phyloP scores from a whole-genome alignment of 2,329 filamentous ascomycete genomes.

The Diaporthe citri region DNA sequence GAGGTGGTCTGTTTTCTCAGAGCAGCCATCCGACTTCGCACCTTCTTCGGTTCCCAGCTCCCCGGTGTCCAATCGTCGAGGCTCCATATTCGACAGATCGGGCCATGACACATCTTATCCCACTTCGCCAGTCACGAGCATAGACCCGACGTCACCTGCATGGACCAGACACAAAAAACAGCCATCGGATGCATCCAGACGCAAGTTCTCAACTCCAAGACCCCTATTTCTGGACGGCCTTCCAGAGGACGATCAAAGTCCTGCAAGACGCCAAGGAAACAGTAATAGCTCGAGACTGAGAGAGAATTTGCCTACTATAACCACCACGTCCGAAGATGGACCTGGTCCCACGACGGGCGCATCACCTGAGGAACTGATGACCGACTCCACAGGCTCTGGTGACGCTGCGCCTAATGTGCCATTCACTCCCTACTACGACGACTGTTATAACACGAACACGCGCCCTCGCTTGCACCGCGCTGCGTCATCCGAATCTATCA shows the following conservation, averaged over 20 bases:
- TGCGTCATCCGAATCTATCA: conserved; percentile 87
- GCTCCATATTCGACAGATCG: conserved; percentile 82
- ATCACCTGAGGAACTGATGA: conserved; percentile 52
- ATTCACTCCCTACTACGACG: conserved; percentile 43
- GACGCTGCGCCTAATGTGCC: conserved; percentile 38
- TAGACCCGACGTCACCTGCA: conserved; percentile 74
- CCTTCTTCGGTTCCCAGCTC: conserved; percentile 85
- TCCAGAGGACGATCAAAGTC: conserved; percentile 42
- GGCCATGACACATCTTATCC: conserved; percentile 79
- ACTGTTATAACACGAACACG: conserved; percentile 43
- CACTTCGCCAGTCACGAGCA: conserved; percentile 83
- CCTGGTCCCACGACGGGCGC: conserved; percentile 48
- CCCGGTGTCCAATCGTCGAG: conserved; percentile 79
- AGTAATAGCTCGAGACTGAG: conserved; percentile 38
- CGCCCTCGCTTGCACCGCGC: conserved; percentile 62
- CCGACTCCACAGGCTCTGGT: conserved; percentile 45
- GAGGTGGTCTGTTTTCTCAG: conserved; percentile 75
- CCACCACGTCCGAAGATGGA: conserved; percentile 47
- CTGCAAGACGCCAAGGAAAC: conserved; percentile 31
- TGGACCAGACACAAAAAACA: conserved; percentile 69
- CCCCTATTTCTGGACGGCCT: conserved; percentile 47
- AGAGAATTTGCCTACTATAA: conserved; percentile 47
- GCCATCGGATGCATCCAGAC: conserved; percentile 67
- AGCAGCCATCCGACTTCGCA: conserved; percentile 72
- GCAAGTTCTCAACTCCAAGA: conserved; percentile 56